Conservation (phyloP, 108 stramenopile genomes). For the Fistulifera pelliculosa region DNA sequence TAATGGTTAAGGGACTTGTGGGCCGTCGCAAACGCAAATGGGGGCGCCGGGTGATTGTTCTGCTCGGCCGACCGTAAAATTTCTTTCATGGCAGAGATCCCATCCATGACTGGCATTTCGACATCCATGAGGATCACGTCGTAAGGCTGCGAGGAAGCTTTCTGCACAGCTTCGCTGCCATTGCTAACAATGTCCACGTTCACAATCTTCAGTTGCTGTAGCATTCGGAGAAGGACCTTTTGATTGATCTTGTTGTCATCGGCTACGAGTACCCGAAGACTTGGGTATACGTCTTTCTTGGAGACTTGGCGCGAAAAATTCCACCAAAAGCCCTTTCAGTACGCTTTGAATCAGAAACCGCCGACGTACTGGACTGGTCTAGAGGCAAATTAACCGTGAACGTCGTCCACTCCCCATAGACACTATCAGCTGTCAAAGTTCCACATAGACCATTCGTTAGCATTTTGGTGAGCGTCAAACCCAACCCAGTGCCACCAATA, state of each 20-base stretch:
- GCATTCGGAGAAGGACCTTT: slow-evolving; percentile 17
- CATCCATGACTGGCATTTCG: slow-evolving; percentile 32
- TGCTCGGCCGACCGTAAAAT: background rate
- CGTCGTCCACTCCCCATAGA: slow-evolving; percentile 32
- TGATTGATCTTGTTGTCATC: slow-evolving; percentile 21
- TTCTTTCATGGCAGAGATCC: slow-evolving; percentile 15
- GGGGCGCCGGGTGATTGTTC: too few species aligned
- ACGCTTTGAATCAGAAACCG: too few species aligned
- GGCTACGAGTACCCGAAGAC: slow-evolving; percentile 8
- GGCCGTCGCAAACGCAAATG: too few species aligned
- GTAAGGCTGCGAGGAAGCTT: background rate
- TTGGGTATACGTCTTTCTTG: background rate
- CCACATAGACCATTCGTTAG: slow-evolving; percentile 48
- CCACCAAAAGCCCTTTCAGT: too few species aligned
- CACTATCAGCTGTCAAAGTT: slow-evolving; percentile 22
- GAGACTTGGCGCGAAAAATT: too few species aligned
- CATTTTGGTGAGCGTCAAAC: slow-evolving; percentile 49
- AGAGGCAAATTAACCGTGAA: slow-evolving; percentile 43
- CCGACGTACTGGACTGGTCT: slow-evolving; percentile 21
- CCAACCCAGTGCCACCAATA: slow-evolving; percentile 46
- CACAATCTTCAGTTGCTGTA: slow-evolving; percentile 9
- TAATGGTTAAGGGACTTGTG: too few species aligned
- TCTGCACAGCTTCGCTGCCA: slow-evolving; percentile 20
- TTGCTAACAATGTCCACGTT: slow-evolving; percentile 16
- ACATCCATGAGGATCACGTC: slow-evolving; percentile 12